Evolutionary conservation across 805 yeast genomes (phyloP).

Genomic region (Blastobotrys terrestris): DNA sequence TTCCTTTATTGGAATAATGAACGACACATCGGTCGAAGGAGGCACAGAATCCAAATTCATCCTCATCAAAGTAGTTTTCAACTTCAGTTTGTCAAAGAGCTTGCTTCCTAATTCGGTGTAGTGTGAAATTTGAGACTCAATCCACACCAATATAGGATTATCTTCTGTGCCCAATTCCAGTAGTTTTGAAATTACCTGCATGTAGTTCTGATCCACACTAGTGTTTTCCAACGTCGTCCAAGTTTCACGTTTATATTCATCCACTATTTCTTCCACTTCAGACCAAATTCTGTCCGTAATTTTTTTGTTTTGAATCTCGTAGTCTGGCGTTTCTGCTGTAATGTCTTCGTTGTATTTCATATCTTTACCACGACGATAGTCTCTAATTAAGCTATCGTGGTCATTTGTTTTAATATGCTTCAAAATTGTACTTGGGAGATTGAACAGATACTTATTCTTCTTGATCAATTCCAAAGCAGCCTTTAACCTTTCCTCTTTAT

Average conservation of each 20-base stretch:
- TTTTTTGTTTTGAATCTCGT: constrained; percentile 27
- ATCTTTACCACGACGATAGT: constrained; percentile 48
- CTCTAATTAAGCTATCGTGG: constrained; percentile 50
- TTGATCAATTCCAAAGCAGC: constrained; percentile 47
- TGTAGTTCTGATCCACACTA: constrained; percentile 30
- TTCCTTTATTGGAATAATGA: constrained; percentile 16
- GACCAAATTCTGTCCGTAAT: constrained; percentile 50
- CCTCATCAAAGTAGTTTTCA: constrained; percentile 19
- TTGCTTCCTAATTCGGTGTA: constrained; percentile 37
- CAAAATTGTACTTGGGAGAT: constrained; percentile 47
- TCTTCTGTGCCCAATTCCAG: constrained; percentile 57
- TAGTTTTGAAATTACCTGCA: constrained; percentile 42
- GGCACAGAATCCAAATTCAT: constrained; percentile 21
- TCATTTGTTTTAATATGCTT: constrained; percentile 43
- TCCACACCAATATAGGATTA: constrained; percentile 62
- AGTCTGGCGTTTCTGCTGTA: constrained; percentile 16
- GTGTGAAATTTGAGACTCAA: constrained; percentile 42
- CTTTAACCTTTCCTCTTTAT: constrained; percentile 43
- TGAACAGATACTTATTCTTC: constrained; percentile 47
- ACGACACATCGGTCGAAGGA: constrained; percentile 25
- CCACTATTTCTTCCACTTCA: constrained; percentile 49
- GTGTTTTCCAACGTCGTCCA: constrained; percentile 42
- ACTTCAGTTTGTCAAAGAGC: constrained; percentile 34
- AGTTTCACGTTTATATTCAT: constrained; percentile 45
- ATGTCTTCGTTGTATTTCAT: constrained; percentile 22